Evolutionary conservation across 2,329 filamentous ascomycete genomes (phyloP), one percentile per base, ranked within the genome.

Genomic region (Claviceps cyperi): DNA sequence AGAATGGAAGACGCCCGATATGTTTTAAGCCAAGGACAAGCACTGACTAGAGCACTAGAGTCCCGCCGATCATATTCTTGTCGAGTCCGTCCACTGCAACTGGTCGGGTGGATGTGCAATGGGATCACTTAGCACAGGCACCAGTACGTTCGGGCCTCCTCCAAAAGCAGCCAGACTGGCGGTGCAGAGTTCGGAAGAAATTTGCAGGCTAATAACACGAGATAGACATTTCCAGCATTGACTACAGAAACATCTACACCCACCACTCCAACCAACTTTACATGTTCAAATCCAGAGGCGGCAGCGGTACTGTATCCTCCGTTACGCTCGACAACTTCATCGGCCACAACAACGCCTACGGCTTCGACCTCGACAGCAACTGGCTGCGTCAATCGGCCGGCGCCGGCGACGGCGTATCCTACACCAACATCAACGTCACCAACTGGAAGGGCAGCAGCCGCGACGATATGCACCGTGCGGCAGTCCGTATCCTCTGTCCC

Each of bases 21-120:
- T 32, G 28, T 11, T 32, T 1, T 3, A 3, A 32, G 4, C 4
- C 28, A 32, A 32, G 28, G 3, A 32, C 28, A 32, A 32, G 9
- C 3, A 32, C 28, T 32, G 28, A 32, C 19, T 13, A 9, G 22
- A 37, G 13, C 13, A 38, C 38, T 14, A 47, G 45, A 47, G 45
- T 17, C 45, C 45, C 6, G 35, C 45, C 35, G 22, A 39, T 13
- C 14, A 47, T 14, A 24, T 47, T 17, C 45, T 38, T 5, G 45
- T 47, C 19, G 45, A 47, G 15, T 47, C 45, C 19, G 35, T 47
- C 8, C 45, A 47, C 8, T 47, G 45, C 45, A 47, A 47, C 21
- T 38, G 35, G 45, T 47, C 45, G 19, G 45, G 45, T 1, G 45
- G 45, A 13, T 47, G 45, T 17, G 45, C 45, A 1, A 47, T 47